Evolutionary conservation across 352 stramenopile genomes (phyloP), one percentile per base, ranked within the genome.

Genomic region (Globisporangium yorkense): DNA sequence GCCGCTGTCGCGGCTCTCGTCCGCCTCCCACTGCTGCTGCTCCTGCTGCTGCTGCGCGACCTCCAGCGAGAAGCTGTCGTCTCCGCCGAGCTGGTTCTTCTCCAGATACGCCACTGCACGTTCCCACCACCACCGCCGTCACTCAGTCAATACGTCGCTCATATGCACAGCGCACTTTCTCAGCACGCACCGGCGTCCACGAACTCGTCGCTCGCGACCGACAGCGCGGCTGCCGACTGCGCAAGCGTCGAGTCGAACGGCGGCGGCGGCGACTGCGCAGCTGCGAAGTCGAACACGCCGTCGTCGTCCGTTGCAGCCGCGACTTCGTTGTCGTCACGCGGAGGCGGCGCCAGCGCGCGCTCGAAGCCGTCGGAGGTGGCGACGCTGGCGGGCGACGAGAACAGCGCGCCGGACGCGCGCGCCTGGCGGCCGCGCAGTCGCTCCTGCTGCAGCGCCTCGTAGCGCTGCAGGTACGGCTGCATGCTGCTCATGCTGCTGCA

Each of bases 161-260:
- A 24, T 24, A 20, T 10, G 12, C 3, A 29, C 12, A 35, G 8
- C 18, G 31, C 57, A 58, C 58, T 55, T 47, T 51, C 46, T 35
- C 50, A 53, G 33, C 5, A 71, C 75, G 39, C 54, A 91, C 81
- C 81, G 51, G 77, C 82, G 59, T 92, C 77, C 2, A 89, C 64
- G 62, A 92, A 92, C 44, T 89, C 75, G 18, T 88, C 74, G 15
- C 80, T 75, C 16, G 58, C 60, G 15, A 71, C 61, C 15, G 72
- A 71, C 20, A 24, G 41, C 41, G 41, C 41, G 18, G 15, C 1
- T 9, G 16, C 1, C 41, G 18, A n/a, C 41, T 46, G 41, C 41
- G 16, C 41, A 0, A 46, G 13, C 41, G 41, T 2, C 13, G 13
- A 44, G 39, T 15, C 7, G 39, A n/a, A 5, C 33, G 5, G 33